Conservation (phyloP, 495 filamentous ascomycete species). For the Parmelia sp. region DNA sequence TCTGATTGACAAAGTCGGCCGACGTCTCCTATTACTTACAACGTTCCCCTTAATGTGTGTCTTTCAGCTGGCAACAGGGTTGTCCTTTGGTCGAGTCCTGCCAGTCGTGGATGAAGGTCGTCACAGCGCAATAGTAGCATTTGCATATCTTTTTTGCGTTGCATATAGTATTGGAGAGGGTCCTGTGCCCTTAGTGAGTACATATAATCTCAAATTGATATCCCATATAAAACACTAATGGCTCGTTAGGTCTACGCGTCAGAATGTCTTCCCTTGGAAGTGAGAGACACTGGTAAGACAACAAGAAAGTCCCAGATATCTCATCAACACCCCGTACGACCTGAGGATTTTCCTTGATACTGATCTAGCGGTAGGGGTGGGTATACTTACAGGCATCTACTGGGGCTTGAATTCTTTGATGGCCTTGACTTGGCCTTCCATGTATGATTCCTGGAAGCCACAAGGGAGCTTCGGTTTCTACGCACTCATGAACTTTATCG, state of each 20-base stretch:
- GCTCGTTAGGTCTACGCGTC: too few relatives aligned
- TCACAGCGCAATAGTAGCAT: too few relatives aligned
- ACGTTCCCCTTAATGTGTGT: neutral
- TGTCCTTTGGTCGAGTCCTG: too few relatives aligned
- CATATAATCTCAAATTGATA: too few relatives aligned
- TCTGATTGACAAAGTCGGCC: neutral
- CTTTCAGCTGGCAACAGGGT: neutral
- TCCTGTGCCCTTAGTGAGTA: neutral
- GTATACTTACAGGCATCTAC: neutral
- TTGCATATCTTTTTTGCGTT: neutral
- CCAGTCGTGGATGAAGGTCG: too few relatives aligned
- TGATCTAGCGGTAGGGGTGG: neutral
- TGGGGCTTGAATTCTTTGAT: neutral
- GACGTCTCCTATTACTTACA: neutral
- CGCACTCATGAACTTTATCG: neutral
- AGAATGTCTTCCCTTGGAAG: neutral
- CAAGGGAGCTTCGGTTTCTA: conserved; percentile 4
- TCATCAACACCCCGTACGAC: too few relatives aligned
- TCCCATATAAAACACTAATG: too few relatives aligned
- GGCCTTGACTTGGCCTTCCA: neutral
- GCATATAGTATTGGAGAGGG: neutral
- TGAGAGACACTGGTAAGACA: neutral
- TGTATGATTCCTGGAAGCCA: neutral
- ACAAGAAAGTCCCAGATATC: too few relatives aligned
- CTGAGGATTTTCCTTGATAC: neutral